A percentile compares a stretch with the other conserved stretches of the same genome.
phyloP scores from a whole-genome alignment of 2,329 filamentous ascomycete species.

The Ophiosphaerella herpotricha region DNA sequence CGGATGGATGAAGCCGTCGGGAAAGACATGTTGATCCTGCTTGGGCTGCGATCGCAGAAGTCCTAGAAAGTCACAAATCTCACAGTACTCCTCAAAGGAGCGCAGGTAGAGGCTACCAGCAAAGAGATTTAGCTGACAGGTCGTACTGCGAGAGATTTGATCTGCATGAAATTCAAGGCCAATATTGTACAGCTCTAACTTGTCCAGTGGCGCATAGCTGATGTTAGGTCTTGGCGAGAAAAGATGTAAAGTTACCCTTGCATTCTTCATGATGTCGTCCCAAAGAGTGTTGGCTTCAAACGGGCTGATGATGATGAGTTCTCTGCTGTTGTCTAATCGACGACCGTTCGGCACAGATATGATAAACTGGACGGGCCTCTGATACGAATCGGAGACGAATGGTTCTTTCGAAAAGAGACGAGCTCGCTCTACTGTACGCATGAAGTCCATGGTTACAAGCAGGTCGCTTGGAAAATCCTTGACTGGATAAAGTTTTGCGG shows the following conservation, averaged over 20 bases:
- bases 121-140: slow-evolving; percentile 65
- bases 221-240: slow-evolving; percentile 56
- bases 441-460: slow-evolving; percentile 58
- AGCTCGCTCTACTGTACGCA: slow-evolving; percentile 48
- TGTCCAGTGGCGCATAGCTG: slow-evolving; percentile 49
- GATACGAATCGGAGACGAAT: slow-evolving; percentile 51
- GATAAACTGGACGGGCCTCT: slow-evolving; percentile 61
- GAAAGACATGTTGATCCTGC: slow-evolving; percentile 30
- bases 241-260: slow-evolving; percentile 53
- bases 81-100: slow-evolving; percentile 59
- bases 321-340: neutral
- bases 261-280: slow-evolving; percentile 41
- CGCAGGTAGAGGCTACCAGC: slow-evolving; percentile 69
- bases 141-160: slow-evolving; percentile 33
- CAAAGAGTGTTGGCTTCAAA: slow-evolving; percentile 63
- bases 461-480: slow-evolving; percentile 48
- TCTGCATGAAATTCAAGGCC: slow-evolving; percentile 15
- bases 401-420: neutral
- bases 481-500: slow-evolving; percentile 41
- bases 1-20: slow-evolving; percentile 44
- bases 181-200: slow-evolving; percentile 52
- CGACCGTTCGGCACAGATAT: slow-evolving; percentile 35
- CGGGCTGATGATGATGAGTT: slow-evolving; percentile 63
- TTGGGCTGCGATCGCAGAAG: slow-evolving; percentile 43
- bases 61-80: slow-evolving; percentile 58